Percentiles rank a stretch among this genome's conserved stretches.
These are phyloP conservation scores for Pythium brassicae DNA, from an alignment of 352 stramenopile genomes.

Conservation along the genomic window DNA sequence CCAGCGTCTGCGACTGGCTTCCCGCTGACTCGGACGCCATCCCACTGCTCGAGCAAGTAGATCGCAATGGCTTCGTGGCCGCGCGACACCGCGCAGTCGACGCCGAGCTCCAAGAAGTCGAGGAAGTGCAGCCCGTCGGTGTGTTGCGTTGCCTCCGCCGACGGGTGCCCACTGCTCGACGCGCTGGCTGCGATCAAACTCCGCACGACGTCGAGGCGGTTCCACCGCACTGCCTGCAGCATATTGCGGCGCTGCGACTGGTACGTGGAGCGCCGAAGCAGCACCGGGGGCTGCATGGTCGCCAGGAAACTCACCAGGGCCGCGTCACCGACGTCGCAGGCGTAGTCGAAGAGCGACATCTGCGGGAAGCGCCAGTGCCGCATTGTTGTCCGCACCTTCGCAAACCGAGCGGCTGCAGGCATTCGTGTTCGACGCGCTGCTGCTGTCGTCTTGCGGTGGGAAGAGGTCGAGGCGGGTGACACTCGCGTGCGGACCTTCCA, in stretches of 20 bases:
- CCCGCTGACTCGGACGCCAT: conserved; percentile 37
- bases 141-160: conserved; percentile 13
- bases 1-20: conserved; percentile 21
- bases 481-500: conserved; percentile 13
- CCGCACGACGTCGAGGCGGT: conserved; percentile 47
- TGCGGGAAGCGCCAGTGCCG: conserved; percentile 32
- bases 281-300: conserved; percentile 21
- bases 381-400: conserved; percentile 25
- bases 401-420: conserved; percentile 8
- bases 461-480: too few species aligned
- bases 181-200: conserved; percentile 19
- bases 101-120: conserved; percentile 53
- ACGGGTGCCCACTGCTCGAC: not conserved
- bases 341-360: conserved; percentile 37
- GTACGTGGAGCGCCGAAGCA: conserved; percentile 32
- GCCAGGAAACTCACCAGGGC: conserved; percentile 26
- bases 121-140: conserved; percentile 28
- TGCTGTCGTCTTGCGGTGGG: conserved; percentile 4
- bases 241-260: conserved; percentile 50
- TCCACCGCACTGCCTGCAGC: conserved; percentile 53
- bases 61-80: conserved; percentile 64
- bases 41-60: conserved; percentile 46
- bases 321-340: conserved; percentile 27
- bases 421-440: not conserved
- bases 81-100: conserved; percentile 53